Evolutionary conservation across 352 stramenopile genomes (phyloP).

Genomic region (Phytopythium mirpurense): DNA sequence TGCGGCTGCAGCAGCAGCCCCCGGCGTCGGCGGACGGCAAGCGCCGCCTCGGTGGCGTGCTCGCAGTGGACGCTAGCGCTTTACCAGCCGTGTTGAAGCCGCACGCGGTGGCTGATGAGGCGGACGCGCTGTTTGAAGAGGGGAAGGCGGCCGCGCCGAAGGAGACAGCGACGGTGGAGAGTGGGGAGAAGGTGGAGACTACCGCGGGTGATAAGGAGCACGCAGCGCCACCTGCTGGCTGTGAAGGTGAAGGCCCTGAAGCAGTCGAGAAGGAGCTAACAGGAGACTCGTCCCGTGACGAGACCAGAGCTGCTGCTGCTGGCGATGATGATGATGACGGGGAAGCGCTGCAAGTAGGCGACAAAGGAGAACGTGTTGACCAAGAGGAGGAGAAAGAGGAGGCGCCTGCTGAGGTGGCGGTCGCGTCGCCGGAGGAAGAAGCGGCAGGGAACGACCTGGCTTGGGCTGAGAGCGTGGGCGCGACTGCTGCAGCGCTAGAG

Average conservation of each 20-base stretch:
- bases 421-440: not conserved
- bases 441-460: not conserved
- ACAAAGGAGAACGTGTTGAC: not conserved
- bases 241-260: not conserved
- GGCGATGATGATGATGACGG: constrained; percentile 1
- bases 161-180: not conserved
- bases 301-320: not conserved
- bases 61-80: not conserved
- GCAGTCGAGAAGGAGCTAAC: too few relatives aligned
- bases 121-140: not conserved
- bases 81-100: not conserved
- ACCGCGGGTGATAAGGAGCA: not conserved
- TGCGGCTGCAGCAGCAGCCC: constrained; percentile 9
- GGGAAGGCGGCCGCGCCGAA: constrained; percentile 5
- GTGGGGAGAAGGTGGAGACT: not conserved
- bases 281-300: too few relatives aligned
- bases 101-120: not conserved
- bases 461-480: not conserved
- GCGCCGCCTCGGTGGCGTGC: not conserved
- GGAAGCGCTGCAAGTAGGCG: not conserved
- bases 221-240: too few relatives aligned
- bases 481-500: not conserved
- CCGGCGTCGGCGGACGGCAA: constrained; percentile 21
- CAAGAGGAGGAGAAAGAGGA: constrained; percentile 6
- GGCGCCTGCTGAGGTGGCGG: too few relatives aligned